A percentile compares a stretch with the other conserved stretches of the same genome.
Evolutionary conservation across 768 basidiomycete species (phyloP).

Genomic region (Suillus spraguei): DNA sequence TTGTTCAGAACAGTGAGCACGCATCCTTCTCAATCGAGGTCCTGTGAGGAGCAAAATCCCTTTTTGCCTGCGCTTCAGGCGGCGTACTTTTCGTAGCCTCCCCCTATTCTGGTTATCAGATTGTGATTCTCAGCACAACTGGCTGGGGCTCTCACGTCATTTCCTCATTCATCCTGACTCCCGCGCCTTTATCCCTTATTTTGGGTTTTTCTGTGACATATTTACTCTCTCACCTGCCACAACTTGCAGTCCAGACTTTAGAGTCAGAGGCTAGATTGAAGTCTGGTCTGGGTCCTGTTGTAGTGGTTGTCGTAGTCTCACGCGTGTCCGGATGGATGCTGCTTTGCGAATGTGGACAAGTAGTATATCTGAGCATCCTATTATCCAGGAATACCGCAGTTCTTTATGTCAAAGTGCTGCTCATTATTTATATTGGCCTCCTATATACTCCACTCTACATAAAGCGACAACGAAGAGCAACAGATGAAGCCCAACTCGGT

Average conservation of each 20-base stretch:
- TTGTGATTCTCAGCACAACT: background rate
- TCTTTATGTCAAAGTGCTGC: background rate
- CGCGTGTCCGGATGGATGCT: background rate
- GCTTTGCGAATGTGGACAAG: background rate
- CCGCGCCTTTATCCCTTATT: background rate
- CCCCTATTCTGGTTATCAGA: too few relatives aligned
- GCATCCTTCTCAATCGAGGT: background rate
- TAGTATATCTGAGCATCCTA: background rate
- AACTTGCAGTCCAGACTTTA: background rate
- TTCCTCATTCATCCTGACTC: background rate
- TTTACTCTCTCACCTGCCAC: background rate
- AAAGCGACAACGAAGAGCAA: background rate
- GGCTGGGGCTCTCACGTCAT: background rate
- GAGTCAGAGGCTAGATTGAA: background rate
- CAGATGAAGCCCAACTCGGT: background rate
- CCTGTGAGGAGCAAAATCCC: background rate
- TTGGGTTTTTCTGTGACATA: background rate
- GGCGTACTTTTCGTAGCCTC: too few relatives aligned
- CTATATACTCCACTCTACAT: background rate
- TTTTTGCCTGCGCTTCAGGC: background rate
- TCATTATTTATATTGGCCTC: background rate
- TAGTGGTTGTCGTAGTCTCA: background rate
- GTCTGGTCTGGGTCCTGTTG: background rate
- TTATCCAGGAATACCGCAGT: background rate
- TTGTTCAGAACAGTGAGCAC: background rate